Base-by-base conservation (phyloP, 2,329 filamentous ascomycete species). In the Colletotrichum sansevieriae region DNA sequence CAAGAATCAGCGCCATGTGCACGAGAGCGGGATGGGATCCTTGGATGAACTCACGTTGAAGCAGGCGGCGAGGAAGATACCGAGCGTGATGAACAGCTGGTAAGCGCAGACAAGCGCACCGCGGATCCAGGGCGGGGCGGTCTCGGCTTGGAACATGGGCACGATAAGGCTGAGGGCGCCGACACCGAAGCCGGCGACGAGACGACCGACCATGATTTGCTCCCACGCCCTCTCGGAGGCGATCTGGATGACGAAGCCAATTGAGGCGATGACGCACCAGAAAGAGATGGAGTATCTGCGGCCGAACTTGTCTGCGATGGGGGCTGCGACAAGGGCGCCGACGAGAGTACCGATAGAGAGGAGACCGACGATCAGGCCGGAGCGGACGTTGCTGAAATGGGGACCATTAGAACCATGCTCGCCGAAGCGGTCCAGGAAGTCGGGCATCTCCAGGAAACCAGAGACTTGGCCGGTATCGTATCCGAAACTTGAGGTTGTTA, bases 101-200 rank as follows among this genome's bases (percentile, higher is more conserved):
- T 92, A 93, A 12, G 85, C 85, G 54, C 85, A 85, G 56, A 93
- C 87, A 71, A 92, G 83, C 4, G 87, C 83, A 63, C 89, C 90
- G 71, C 91, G 85, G 57, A 93, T 87, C 76, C 88, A 88, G 13
- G 88, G 84, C 0, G 91, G 91, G 0, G 88, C 87, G 6, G 86
- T 91, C 78, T 93, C 91, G n/a, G 87, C 87, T 74, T 92, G 90
- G 75, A 92, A 93, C 88, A 93, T 90, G n/a, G 90, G 89, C 0
- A 90, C 89, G 12, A 90, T 78, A 5, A 91, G 85, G 10, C 86
- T 89, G 2, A 92, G 78, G 0, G 86, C 87, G 63, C 91, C 91
- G 47, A 93, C 89, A 13, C 90, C 90, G 1, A 92, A 80, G 59
- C 91, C 91, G 13, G 89, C 87, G 15, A 91, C 83, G 73, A 88